Evolutionary conservation across 306 rosid species (phyloP).

Genomic region (Dalbergia cochinchinensis): DNA sequence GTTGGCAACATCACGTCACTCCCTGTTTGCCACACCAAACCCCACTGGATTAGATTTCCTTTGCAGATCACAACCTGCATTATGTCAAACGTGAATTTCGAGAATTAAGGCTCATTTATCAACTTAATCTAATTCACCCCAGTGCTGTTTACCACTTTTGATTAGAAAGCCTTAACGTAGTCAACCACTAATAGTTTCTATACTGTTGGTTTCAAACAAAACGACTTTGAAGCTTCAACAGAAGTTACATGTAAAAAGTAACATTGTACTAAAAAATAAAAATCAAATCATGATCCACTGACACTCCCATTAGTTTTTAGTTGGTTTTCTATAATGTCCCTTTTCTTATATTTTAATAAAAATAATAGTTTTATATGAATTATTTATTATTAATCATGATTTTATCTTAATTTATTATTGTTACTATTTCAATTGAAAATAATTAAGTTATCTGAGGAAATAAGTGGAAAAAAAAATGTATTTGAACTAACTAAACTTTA

Average conservation of each 20-base stretch:
- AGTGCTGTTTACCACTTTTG: background rate
- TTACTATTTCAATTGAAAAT: too few species aligned
- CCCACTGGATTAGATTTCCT: constrained; percentile 1
- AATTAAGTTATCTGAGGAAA: too few species aligned
- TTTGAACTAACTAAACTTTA: too few species aligned
- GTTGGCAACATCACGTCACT: constrained; percentile 23
- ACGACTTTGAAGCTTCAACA: background rate
- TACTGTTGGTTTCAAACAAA: background rate
- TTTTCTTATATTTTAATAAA: too few species aligned
- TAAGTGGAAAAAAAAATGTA: too few species aligned
- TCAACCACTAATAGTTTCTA: constrained; percentile 13
- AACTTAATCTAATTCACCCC: background rate
- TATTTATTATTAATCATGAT: too few species aligned
- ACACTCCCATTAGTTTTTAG: too few species aligned
- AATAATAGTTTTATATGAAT: too few species aligned
- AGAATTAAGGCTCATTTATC: background rate
- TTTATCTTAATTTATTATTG: too few species aligned
- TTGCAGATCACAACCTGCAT: constrained; percentile 7
- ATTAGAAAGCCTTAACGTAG: background rate
- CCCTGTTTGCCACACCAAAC: constrained; percentile 34
- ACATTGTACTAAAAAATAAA: background rate
- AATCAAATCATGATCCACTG: background rate
- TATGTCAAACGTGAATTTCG: background rate
- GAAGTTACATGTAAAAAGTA: background rate
- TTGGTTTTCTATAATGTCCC: too few species aligned